Evolutionary conservation across 2,329 filamentous ascomycete species (phyloP).

Genomic region (Xylaria sp.): DNA sequence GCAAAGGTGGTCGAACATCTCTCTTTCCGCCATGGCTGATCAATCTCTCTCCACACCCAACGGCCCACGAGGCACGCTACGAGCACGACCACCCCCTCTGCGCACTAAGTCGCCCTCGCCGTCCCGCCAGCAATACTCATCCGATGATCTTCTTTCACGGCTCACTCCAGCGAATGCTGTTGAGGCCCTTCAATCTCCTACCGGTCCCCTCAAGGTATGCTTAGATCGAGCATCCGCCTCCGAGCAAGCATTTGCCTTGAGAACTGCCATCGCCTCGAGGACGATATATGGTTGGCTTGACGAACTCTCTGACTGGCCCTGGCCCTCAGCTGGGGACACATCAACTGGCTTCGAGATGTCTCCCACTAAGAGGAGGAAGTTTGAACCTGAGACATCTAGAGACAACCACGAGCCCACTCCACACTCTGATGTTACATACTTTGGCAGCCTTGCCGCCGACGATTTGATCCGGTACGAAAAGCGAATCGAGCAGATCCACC

Average conservation of each 20-base stretch:
- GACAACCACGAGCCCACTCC: conserved; percentile 45
- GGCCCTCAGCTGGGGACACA: conserved; percentile 60
- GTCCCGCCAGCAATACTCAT: conserved; percentile 56
- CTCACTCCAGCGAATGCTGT: conserved; percentile 71
- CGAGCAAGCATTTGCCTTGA: conserved; percentile 77
- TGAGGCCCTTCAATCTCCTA: conserved; percentile 67
- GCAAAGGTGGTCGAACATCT: conserved; percentile 43
- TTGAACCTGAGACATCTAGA: conserved; percentile 40
- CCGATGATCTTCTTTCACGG: conserved; percentile 70
- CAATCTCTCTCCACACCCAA: conserved; percentile 49
- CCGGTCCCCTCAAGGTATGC: conserved; percentile 65
- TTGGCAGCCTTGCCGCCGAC: conserved; percentile 75
- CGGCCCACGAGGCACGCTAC: conserved; percentile 53
- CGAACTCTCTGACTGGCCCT: conserved; percentile 73
- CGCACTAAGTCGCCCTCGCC: conserved; percentile 58
- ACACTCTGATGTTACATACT: conserved; percentile 59
- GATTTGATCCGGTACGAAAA: conserved; percentile 76
- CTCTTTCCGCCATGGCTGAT: conserved; percentile 49
- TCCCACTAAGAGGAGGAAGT: conserved; percentile 55
- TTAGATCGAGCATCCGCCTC: conserved; percentile 70
- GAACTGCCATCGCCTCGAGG: conserved; percentile 75
- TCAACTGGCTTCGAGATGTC: conserved; percentile 67
- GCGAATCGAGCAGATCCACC: conserved; percentile 78
- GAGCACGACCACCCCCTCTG: conserved; percentile 56
- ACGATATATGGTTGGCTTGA: conserved; percentile 78